Evolutionary conservation across 192 early-diverging fungal genomes (phyloP).

Genomic region (Chytriomyces sp.): DNA sequence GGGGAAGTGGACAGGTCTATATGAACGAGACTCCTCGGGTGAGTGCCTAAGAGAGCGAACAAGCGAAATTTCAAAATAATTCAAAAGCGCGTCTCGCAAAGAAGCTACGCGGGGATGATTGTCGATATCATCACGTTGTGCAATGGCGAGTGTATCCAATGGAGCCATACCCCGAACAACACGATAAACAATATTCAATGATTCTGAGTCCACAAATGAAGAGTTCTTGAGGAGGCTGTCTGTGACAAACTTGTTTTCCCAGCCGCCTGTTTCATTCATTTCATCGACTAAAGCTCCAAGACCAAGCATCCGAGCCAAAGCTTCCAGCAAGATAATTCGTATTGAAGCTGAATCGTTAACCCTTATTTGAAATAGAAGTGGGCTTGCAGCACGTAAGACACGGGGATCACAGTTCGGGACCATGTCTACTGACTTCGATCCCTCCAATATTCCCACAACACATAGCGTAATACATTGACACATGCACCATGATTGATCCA

Average conservation of each 20-base stretch:
- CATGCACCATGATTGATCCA: not conserved
- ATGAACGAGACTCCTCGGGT: too few species aligned
- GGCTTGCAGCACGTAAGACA: not conserved
- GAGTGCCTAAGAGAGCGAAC: too few species aligned
- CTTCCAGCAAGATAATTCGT: slow-evolving; percentile 7
- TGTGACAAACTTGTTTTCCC: not conserved
- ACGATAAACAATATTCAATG: slow-evolving; percentile 3
- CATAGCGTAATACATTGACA: not conserved
- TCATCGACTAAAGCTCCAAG: not conserved
- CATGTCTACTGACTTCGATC: not conserved
- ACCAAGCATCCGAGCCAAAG: slow-evolving; percentile 9
- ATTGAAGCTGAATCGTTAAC: not conserved
- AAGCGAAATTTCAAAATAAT: slow-evolving; percentile 14
- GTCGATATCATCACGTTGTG: not conserved
- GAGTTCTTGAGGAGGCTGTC: not conserved
- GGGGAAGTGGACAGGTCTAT: too few species aligned
- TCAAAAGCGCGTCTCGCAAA: slow-evolving; percentile 8
- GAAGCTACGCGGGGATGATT: not conserved
- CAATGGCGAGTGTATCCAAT: not conserved
- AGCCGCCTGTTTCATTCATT: not conserved
- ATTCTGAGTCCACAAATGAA: not conserved
- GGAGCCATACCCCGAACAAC: slow-evolving; percentile 2
- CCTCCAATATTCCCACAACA: slow-evolving; percentile 14
- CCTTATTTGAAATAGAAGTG: not conserved
- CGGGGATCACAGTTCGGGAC: slow-evolving; percentile 7